Evolutionary conservation across 768 basidiomycete genomes (phyloP), one percentile per base, ranked within the genome.

Genomic region (Boletus tomentosulus): DNA sequence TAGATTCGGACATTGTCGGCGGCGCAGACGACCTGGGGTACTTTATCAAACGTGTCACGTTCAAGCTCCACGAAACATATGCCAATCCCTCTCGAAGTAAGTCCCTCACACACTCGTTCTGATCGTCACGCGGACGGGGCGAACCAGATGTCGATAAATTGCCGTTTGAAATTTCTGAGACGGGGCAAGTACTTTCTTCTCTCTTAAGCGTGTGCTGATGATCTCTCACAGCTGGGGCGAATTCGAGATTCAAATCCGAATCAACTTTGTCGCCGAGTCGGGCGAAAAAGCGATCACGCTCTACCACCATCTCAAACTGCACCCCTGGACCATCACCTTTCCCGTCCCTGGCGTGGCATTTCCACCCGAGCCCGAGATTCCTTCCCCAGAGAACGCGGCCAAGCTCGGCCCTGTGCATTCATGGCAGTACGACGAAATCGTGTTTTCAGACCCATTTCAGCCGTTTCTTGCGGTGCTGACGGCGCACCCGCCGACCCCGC

Each of bases 391-490:
- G 15, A 76, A 77, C 24, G 85, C 87, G 2, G 76, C 82, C 64
- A 84, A 83, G 63, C 64, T 78, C 27, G 87, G 86, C 1, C 88
- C 90, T 0, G 92, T 99, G 28, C 89, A 97, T 68, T 89, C 92
- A 0, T 99, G 96, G 95, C 96, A 98, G 64, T 98, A 98, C 73
- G 96, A 98, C 71, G 97, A 99, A 72, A 81, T 98, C 58, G 92
- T 98, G 48, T 98, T 99, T 73, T 82, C 85, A 65, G 96, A 98
- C 62, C 97, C 97, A 1, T 92, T 87, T 58, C 85, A 89, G 54
- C 78, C 84, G 35, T 94, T 98, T 73, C 80, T 97, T 57, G 83
- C 84, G 60, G 77, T 89, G 47, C 80, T 98, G 48, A 87, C 85
- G 0, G 73, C 78, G n/a, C 82, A 95, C 65, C 85, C 91, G 2